These are phyloP conservation scores for Acacia pycnantha DNA, from an alignment of 331 rosid genomes.

Conservation along the genomic window DNA sequence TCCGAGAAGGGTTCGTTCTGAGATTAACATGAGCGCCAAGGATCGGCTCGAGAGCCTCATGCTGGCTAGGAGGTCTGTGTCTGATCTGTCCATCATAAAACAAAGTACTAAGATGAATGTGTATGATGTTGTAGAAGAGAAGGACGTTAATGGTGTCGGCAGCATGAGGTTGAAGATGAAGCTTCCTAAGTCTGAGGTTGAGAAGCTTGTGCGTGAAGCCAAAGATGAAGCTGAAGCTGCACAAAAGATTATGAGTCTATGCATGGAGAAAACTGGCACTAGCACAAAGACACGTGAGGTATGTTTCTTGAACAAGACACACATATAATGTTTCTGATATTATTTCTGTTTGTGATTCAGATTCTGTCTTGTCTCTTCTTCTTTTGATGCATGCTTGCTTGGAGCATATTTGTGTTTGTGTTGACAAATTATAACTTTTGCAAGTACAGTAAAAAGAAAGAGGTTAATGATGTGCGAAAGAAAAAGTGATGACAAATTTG, in stretches of 20 bases:
- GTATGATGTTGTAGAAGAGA: background rate
- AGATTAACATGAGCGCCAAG: conserved; percentile 84
- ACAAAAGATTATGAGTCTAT: conserved; percentile 64
- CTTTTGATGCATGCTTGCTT: background rate
- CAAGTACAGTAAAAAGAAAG: background rate
- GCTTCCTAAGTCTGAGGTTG: conserved; percentile 74
- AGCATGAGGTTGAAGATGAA: conserved; percentile 61
- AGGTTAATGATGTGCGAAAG: background rate
- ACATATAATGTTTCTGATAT: background rate
- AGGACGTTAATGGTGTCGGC: conserved; percentile 8
- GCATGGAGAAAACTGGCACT: conserved; percentile 21
- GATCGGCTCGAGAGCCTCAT: conserved; percentile 78
- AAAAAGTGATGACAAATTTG: background rate
- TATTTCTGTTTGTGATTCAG: background rate
- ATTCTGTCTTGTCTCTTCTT: conserved; percentile 5
- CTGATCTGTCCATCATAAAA: conserved; percentile 67
- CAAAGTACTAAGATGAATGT: conserved; percentile 25
- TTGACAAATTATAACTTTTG: background rate
- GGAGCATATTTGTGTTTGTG: background rate
- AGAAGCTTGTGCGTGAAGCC: conserved; percentile 65
- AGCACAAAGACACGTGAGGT: conserved; percentile 51
- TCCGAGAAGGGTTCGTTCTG: conserved; percentile 76
- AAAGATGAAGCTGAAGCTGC: conserved; percentile 64
- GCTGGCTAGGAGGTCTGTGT: conserved; percentile 64
- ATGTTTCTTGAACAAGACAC: background rate